These are phyloP conservation scores for Hevea brasiliensis DNA, from an alignment of 345 rosid genomes.

Conservation along the genomic window DNA sequence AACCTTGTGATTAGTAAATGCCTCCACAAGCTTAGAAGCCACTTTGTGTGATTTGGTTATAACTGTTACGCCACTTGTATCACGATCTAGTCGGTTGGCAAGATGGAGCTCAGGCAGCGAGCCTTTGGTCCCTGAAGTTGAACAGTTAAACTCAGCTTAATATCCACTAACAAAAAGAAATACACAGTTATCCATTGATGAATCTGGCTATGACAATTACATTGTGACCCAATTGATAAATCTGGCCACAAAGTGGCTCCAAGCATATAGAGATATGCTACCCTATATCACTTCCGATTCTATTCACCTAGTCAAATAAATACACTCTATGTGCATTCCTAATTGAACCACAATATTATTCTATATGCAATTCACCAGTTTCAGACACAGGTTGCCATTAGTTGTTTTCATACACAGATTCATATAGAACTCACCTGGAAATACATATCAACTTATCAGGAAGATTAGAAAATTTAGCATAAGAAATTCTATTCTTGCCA, in stretches of 20 bases:
- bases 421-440: neutral
- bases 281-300: neutral
- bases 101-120: conserved; percentile 60
- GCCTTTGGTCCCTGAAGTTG: conserved; percentile 30
- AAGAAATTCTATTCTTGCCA: neutral
- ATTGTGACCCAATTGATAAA: neutral
- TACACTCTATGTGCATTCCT: neutral
- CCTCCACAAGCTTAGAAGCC: conserved; percentile 82
- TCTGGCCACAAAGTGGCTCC: neutral
- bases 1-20: conserved; percentile 71
- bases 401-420: neutral
- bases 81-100: conserved; percentile 72
- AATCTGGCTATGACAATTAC: neutral
- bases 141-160: conserved; percentile 10
- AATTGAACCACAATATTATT: no score
- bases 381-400: neutral
- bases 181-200: neutral
- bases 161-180: neutral
- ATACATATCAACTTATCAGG: neutral
- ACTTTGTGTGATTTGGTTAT: conserved; percentile 83
- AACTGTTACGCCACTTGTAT: conserved; percentile 67
- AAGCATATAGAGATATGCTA: neutral
- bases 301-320: neutral
- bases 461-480: neutral
- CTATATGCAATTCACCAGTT: neutral